These are phyloP conservation scores for Entonaema liquescens DNA, from an alignment of 495 filamentous ascomycete species.

Conservation along the genomic window DNA sequence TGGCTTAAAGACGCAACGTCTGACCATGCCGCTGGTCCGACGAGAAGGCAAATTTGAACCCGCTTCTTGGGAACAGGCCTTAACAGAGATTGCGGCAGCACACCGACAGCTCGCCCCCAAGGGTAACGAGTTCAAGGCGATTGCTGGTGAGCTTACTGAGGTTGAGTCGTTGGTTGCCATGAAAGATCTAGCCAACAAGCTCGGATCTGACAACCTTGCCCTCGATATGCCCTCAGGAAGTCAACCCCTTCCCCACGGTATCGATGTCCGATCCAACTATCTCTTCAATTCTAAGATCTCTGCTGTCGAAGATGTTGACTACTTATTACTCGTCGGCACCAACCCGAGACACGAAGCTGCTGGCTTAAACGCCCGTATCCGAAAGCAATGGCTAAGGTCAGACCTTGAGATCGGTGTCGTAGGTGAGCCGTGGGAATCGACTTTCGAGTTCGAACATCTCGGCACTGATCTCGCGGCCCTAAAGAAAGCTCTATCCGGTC, in stretches of 20 bases:
- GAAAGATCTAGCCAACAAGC: conserved; percentile 95
- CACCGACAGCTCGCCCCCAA: conserved; percentile 78
- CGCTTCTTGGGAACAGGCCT: conserved; percentile 91
- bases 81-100: conserved; percentile 82
- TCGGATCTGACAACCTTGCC: conserved; percentile 93
- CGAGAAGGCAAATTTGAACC: conserved; percentile 88
- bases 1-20: conserved; percentile 91
- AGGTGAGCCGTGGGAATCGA: conserved; percentile 89
- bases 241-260: conserved; percentile 86
- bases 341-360: conserved; percentile 96
- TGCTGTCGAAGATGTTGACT: conserved; percentile 92
- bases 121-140: conserved; percentile 92
- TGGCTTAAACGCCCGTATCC: conserved; percentile 92
- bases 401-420: conserved; percentile 93
- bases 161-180: conserved; percentile 92
- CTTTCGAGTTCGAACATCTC: conserved; percentile 91
- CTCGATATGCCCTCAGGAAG: conserved; percentile 88
- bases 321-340: conserved; percentile 89
- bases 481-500: conserved; percentile 83
- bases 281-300: conserved; percentile 94
- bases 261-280: conserved; percentile 94
- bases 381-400: conserved; percentile 96
- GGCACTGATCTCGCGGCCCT: conserved; percentile 78
- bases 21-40: conserved; percentile 91
- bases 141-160: conserved; percentile 90